Evolutionary conservation across 148 eudicot genomes (phyloP).

Genomic region (Dysphania ambrosioides): DNA sequence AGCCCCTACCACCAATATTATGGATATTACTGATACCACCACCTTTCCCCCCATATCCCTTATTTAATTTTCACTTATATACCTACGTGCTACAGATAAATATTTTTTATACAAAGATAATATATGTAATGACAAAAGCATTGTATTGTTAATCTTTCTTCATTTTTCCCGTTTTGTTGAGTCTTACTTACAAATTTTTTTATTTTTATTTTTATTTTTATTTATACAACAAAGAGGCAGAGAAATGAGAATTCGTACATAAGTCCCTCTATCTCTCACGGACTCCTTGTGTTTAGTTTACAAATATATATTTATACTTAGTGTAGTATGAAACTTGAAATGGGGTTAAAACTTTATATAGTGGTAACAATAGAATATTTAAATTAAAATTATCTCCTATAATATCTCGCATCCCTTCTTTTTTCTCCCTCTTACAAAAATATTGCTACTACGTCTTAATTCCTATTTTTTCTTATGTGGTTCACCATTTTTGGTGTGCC

Average conservation of each 20-base stretch:
- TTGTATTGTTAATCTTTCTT: too few relatives aligned
- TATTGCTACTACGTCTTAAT: neutral
- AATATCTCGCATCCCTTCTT: neutral
- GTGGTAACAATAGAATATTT: neutral
- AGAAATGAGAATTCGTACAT: conserved; percentile 15
- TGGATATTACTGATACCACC: conserved; percentile 36
- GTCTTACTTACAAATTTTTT: neutral
- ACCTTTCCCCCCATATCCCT: conserved; percentile 35
- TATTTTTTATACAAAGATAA: neutral
- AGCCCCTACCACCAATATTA: conserved; percentile 49
- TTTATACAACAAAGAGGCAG: neutral
- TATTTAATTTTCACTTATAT: neutral
- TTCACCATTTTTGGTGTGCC: neutral
- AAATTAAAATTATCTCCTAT: conserved; percentile 1
- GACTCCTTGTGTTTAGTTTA: neutral
- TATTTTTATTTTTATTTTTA: neutral
- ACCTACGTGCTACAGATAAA: neutral
- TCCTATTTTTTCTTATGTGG: neutral
- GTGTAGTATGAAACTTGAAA: neutral
- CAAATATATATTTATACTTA: neutral
- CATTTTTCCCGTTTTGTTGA: too few relatives aligned
- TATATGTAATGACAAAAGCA: neutral
- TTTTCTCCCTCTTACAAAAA: neutral
- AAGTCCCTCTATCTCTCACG: neutral
- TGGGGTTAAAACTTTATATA: neutral